These are phyloP conservation scores for Cylindrotheca fusiformis DNA, from an alignment of 108 stramenopile genomes.

Conservation along the genomic window DNA sequence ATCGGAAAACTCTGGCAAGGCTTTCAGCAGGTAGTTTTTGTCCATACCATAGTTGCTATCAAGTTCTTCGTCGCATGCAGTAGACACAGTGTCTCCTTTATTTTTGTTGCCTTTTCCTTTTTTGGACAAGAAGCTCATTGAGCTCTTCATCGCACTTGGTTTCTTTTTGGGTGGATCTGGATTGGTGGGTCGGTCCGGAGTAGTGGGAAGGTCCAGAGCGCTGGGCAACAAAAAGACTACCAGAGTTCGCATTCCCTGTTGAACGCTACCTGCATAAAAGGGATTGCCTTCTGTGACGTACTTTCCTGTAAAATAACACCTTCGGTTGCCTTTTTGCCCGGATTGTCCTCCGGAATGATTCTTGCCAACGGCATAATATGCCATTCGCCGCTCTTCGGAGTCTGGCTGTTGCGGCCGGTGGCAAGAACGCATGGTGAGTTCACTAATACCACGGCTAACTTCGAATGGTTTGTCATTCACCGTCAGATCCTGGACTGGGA, in stretches of 20 bases:
- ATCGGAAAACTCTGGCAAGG: conserved; percentile 50
- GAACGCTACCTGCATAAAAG: conserved; percentile 82
- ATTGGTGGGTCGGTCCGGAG: background rate
- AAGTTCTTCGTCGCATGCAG: conserved; percentile 47
- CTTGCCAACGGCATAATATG: conserved; percentile 86
- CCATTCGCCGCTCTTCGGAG: conserved; percentile 72
- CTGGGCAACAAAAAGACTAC: conserved; percentile 86
- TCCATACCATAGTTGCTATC: conserved; percentile 57
- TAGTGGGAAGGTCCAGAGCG: conserved; percentile 58
- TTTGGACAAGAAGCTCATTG: background rate
- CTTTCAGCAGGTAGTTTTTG: conserved; percentile 38
- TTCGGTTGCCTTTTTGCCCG: conserved; percentile 61
- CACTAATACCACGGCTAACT: conserved; percentile 61
- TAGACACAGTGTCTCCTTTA: conserved; percentile 16
- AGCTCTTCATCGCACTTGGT: background rate
- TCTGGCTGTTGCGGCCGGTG: conserved; percentile 36
- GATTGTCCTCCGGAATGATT: conserved; percentile 47
- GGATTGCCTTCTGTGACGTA: conserved; percentile 63
- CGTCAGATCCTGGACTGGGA: too few relatives aligned
- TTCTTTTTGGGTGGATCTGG: background rate
- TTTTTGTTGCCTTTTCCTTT: background rate
- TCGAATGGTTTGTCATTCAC: conserved; percentile 27
- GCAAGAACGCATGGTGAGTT: conserved; percentile 78
- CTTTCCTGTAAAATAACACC: conserved; percentile 84
- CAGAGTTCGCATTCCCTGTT: conserved; percentile 77